A percentile compares a stretch with the other conserved stretches of the same genome.
Conservation (phyloP, 176 grass and related monocot genomes). For the Eragrostis curvula region DNA sequence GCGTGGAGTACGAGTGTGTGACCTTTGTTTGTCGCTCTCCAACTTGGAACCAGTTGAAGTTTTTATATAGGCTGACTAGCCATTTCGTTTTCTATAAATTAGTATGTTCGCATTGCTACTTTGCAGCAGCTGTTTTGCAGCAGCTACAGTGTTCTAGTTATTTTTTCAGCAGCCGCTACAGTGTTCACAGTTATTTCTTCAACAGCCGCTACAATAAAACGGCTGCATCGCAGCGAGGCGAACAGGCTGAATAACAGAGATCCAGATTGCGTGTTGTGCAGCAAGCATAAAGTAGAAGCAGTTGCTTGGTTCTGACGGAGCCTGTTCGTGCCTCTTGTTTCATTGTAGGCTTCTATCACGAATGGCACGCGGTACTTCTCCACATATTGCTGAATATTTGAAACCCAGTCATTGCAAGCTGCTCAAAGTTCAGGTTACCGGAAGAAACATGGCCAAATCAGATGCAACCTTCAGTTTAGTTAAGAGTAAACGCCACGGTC, state of each 20-base stretch:
- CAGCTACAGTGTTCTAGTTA: too few species aligned
- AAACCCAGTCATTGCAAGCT: neutral
- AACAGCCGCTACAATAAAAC: too few species aligned
- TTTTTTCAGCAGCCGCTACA: too few species aligned
- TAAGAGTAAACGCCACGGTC: neutral
- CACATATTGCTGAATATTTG: neutral
- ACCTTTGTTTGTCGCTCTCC: too few species aligned
- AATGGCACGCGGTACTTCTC: neutral
- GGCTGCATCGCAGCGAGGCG: too few species aligned
- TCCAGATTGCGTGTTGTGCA: neutral
- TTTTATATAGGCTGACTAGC: neutral
- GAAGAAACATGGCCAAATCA: neutral
- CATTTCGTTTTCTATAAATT: neutral
- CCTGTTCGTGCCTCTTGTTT: neutral
- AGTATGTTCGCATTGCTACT: too few species aligned
- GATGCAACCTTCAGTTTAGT: conserved; percentile 1
- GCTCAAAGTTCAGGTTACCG: neutral
- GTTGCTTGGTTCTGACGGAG: neutral
- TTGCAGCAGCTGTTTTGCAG: too few species aligned
- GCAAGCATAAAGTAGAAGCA: neutral
- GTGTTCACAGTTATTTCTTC: too few species aligned
- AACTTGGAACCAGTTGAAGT: neutral
- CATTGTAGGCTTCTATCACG: neutral
- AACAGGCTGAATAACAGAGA: neutral
- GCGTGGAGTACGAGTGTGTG: neutral